Base-by-base conservation (phyloP, 1,284 basidiomycete genomes). In the Pterulicium gracile region DNA sequence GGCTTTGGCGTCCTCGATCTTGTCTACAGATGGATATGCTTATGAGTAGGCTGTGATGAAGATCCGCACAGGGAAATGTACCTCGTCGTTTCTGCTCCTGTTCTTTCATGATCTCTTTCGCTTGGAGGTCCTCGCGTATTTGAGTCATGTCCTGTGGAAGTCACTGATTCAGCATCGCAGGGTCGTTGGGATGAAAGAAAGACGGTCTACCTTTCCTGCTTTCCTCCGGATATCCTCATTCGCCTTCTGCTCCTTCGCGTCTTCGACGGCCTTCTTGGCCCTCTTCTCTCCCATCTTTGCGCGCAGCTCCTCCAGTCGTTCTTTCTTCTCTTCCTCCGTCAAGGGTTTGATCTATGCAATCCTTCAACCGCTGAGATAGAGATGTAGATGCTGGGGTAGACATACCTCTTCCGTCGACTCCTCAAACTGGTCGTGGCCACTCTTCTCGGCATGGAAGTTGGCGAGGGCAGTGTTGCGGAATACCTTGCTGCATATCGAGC, bases 391-490 rank as follows among this genome's bases (percentile, higher is more conserved):
- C 7, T 24, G 24, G 17, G 41, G 18, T 41, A 22, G 47, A 55
- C 64, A 50, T 23, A 89, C 90, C 75, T 96, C 94, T 59, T 98
- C 93, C 0, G 83, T 88, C 3, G 88, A 93, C 62, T 98, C 94
- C 59, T 95, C 92, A 54, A 97, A 97, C 53, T 91, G 80, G 60
- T 90, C 84, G 60, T 98, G 94, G 0, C 94, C 94, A 52, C 83
- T 88, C 68, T 93, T 94, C 63, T 96, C 91, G 2, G 94, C 94
- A 58, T 98, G 94, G 65, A 84, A 97, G 55, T 87, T 88, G 15
- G 94, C 94, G 10, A 95, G 70, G 1, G 88, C 90, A 3, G 88
- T 82, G 52, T 89, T 91, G 59, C 79, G 82, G 72, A 95, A 94
- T 23, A 79, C 70, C 68, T 95, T 96, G 49, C 82, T 79, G 61